Base-by-base conservation (phyloP, 108 stramenopile species). In the Nitzschia putrida region DNA sequence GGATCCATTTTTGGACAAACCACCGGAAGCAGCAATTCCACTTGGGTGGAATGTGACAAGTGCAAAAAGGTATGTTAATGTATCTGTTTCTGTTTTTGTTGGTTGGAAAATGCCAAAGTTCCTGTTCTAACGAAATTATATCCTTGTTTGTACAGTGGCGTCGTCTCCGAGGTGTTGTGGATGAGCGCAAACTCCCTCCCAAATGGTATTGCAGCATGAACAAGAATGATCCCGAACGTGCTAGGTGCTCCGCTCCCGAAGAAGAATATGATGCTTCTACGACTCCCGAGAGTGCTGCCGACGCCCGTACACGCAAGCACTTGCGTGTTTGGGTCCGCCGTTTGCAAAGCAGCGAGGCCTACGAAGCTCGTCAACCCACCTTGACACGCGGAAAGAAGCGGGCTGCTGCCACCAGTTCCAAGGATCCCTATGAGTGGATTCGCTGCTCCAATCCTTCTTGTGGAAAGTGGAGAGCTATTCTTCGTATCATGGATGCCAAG, bases 161-260 rank as follows among this genome's bases (percentile, higher is more conserved):
- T 45, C 87, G 93, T 50, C 87, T 94, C 37, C 87, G 93, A 16
- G 93, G 93, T 37, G 88, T 94, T 8, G 89, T 94, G 37, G 93
- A 94, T 69, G 88, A 88, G 53, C 74, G 84, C 44, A 91, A 94
- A 60, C 87, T 94, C 9, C 93, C 93, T 4, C 81, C 89, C 6
- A 86, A 85, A 55, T 94, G 93, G 90, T 94, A 80, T 68, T 94
- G 90, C 60, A 76, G 79, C 68, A 92, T 94, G 93, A 94, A 94
- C 73, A 90, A 85, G 66, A 94, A 88, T 54, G 93, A 94, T 51
- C 93, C 93, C 13, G 89, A 94, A 56, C 88, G 93, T 8, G 72
- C 90, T 25, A 73, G 81, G 25, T 94, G 93, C 65, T 83, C 80
- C 37, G 89, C 93, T n/a, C 90, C 93, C 21, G 93, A 92, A 66